Conservation (phyloP, 306 rosid genomes). For the Neltuma alba region DNA sequence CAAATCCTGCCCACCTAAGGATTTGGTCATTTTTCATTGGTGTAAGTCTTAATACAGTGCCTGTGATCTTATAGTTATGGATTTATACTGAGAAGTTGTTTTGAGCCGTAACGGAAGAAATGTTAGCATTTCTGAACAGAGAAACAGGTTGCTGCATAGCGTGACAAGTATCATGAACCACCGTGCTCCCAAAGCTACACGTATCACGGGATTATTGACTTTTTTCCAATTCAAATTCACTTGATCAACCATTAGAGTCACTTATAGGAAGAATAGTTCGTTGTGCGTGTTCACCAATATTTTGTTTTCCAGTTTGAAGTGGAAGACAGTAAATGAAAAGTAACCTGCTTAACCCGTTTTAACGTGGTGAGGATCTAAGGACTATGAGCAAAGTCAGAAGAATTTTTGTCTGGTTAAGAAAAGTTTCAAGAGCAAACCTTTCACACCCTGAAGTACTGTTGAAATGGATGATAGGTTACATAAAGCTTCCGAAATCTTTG, state of each 20-base stretch:
- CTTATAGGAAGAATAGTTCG: not conserved
- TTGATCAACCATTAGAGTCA: not conserved
- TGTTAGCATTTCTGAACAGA: not conserved
- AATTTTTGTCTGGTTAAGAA: too few species aligned
- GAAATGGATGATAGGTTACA: too few species aligned
- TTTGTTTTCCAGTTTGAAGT: not conserved
- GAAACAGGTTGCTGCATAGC: not conserved
- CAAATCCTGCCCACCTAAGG: not conserved
- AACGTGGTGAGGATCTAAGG: not conserved
- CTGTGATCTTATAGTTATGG: not conserved
- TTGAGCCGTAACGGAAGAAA: constrained; percentile 13
- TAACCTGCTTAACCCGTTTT: not conserved
- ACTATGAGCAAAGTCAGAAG: too few species aligned
- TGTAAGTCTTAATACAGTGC: constrained; percentile 2
- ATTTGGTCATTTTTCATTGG: not conserved
- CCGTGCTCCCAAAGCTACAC: not conserved
- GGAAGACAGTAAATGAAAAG: not conserved
- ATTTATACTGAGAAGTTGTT: constrained; percentile 29
- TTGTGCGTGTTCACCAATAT: not conserved
- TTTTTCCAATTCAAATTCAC: not conserved
- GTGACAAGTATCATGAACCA: constrained; percentile 4
- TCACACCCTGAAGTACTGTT: too few species aligned
- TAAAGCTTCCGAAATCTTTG: not conserved
- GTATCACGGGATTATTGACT: not conserved
- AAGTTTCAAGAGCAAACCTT: too few species aligned